phyloP scores from a whole-genome alignment of 1,284 basidiomycete species.

The Tilletia setariae region DNA sequence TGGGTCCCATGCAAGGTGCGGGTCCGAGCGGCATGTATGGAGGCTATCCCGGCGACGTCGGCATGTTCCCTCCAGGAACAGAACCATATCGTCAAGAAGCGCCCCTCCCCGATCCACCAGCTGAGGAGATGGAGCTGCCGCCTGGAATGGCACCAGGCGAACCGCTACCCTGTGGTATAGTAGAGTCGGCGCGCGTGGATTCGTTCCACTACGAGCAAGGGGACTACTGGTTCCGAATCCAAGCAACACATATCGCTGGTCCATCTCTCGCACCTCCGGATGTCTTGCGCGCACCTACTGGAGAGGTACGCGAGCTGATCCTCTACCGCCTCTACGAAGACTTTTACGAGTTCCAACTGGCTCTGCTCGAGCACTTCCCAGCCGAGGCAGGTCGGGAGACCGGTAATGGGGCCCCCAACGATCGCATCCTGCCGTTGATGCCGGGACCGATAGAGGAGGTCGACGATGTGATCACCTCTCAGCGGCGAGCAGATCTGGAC shows the following conservation, averaged over 20 bases:
- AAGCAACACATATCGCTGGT: slow-evolving; percentile 66
- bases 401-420: slow-evolving; percentile 55
- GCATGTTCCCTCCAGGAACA: slow-evolving; percentile 2
- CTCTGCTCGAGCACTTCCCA: slow-evolving; percentile 79
- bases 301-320: slow-evolving; percentile 68
- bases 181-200: slow-evolving; percentile 83
- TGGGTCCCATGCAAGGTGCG: slow-evolving; percentile 1
- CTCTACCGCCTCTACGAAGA: slow-evolving; percentile 95
- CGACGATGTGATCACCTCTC: slow-evolving; percentile 78
- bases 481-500: slow-evolving; percentile 78
- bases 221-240: slow-evolving; percentile 94
- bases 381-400: slow-evolving; percentile 65
- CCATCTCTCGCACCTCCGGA: slow-evolving; percentile 30
- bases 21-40: neutral
- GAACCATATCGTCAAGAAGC: neutral
- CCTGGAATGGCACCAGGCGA: slow-evolving; percentile 40
- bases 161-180: slow-evolving; percentile 62
- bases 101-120: slow-evolving; percentile 3
- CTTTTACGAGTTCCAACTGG: slow-evolving; percentile 96
- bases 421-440: slow-evolving; percentile 87
- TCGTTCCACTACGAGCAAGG: slow-evolving; percentile 95
- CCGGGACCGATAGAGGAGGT: slow-evolving; percentile 80
- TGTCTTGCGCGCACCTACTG: slow-evolving; percentile 33
- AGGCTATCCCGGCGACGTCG: neutral
- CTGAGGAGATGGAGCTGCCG: slow-evolving; percentile 29